Conservation (phyloP, 1,284 basidiomycete genomes). For the Megacollybia platyphylla region DNA sequence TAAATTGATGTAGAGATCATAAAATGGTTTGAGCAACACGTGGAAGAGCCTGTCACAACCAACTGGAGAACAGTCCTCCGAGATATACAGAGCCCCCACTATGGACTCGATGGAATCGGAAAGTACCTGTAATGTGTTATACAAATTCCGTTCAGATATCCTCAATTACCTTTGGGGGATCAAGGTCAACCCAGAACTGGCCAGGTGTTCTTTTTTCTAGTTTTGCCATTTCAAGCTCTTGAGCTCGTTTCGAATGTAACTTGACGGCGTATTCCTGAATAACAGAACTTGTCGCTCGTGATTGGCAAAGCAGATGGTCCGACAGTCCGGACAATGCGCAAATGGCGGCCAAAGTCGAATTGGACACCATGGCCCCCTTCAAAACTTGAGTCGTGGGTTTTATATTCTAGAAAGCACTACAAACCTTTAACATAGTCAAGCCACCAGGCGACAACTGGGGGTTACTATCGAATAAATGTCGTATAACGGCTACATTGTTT, state of each 20-base stretch:
- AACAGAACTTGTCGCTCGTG: constrained; percentile 31
- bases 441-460: constrained; percentile 54
- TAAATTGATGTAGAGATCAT: constrained; percentile 55
- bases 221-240: constrained; percentile 34
- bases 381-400: constrained; percentile 1
- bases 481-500: constrained; percentile 48
- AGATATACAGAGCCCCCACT: constrained; percentile 63
- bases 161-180: constrained; percentile 56
- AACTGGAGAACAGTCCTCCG: constrained; percentile 50
- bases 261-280: constrained; percentile 43
- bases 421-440: constrained; percentile 63
- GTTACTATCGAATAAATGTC: constrained; percentile 53
- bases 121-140: constrained; percentile 27
- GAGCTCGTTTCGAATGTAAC: constrained; percentile 29
- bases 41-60: constrained; percentile 55
- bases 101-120: constrained; percentile 70
- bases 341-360: constrained; percentile 58
- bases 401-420: constrained; percentile 7
- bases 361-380: constrained; percentile 74
- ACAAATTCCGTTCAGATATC: neutral
- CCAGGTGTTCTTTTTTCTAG: constrained; percentile 37
- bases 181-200: constrained; percentile 66
- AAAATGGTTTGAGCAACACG: constrained; percentile 58
- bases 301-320: constrained; percentile 42
- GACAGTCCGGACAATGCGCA: constrained; percentile 58